These are phyloP conservation scores for Russula vinacea DNA, from an alignment of 768 basidiomycete genomes.

Conservation along the genomic window DNA sequence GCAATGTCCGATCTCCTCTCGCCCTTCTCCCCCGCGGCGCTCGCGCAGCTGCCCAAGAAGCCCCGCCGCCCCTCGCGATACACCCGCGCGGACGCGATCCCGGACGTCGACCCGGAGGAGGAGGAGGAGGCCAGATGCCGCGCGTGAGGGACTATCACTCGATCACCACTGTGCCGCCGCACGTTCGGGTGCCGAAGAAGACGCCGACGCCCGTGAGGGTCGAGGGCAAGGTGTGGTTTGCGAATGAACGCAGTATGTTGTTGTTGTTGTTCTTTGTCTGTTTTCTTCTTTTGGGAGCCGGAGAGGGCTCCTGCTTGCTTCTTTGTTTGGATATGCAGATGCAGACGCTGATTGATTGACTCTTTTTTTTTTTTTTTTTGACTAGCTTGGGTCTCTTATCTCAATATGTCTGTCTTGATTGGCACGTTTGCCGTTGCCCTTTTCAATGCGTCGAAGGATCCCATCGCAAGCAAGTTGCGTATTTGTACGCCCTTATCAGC, in stretches of 20 bases:
- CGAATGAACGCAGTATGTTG: conserved; percentile 84
- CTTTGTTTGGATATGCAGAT: background rate
- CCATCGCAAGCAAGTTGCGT: conserved; percentile 69
- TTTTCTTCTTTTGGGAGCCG: background rate
- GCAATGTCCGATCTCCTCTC: conserved; percentile 53
- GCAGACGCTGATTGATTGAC: background rate
- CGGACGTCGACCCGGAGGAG: conserved; percentile 49
- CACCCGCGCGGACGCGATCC: conserved; percentile 70
- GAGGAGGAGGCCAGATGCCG: conserved; percentile 53
- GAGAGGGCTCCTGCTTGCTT: background rate
- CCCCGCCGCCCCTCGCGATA: conserved; percentile 46
- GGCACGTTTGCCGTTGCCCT: conserved; percentile 83
- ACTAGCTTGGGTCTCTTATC: conserved; percentile 91
- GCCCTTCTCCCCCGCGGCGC: conserved; percentile 69
- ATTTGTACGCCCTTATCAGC: conserved; percentile 78
- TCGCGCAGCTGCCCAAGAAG: conserved; percentile 47
- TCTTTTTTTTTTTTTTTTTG: background rate
- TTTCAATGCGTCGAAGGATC: conserved; percentile 77
- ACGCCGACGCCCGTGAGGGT: conserved; percentile 79
- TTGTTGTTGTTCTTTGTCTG: background rate
- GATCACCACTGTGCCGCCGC: conserved; percentile 62
- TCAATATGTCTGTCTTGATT: conserved; percentile 80
- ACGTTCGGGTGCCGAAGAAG: conserved; percentile 78
- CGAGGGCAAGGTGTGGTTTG: conserved; percentile 96
- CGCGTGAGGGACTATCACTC: conserved; percentile 72